phyloP scores from a whole-genome alignment of 2,329 filamentous ascomycete genomes.

The Claviceps africana region DNA sequence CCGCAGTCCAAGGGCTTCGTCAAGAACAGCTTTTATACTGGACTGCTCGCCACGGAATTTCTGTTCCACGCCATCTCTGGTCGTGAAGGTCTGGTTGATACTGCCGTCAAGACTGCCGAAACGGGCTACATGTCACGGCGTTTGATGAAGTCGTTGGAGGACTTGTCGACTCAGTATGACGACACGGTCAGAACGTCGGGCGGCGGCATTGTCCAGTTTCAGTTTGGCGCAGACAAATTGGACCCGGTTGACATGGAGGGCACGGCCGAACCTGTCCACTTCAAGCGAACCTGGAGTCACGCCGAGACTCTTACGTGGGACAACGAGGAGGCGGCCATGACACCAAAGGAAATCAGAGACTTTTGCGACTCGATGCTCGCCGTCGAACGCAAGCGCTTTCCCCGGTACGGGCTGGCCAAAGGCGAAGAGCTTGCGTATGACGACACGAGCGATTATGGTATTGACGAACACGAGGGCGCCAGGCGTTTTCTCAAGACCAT shows the following conservation, averaged over 20 bases:
- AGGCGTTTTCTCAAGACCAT: constrained; percentile 72
- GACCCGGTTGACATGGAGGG: constrained; percentile 98
- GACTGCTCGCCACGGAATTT: constrained; percentile 80
- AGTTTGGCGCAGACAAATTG: constrained; percentile 89
- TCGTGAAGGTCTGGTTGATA: constrained; percentile 96
- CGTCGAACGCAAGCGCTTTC: constrained; percentile 51
- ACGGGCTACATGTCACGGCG: constrained; percentile 98
- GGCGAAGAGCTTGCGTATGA: constrained; percentile 52
- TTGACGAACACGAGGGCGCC: constrained; percentile 71
- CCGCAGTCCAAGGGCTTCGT: constrained; percentile 97
- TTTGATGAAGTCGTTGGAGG: constrained; percentile 94
- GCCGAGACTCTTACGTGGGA: constrained; percentile 62
- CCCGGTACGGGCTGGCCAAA: constrained; percentile 23
- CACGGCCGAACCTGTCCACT: constrained; percentile 79
- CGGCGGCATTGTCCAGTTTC: constrained; percentile 84
- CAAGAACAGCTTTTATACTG: constrained; percentile 91
- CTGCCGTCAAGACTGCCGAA: constrained; percentile 95
- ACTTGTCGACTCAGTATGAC: constrained; percentile 86
- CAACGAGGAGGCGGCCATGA: constrained; percentile 58
- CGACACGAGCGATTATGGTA: constrained; percentile 51
- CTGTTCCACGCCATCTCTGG: constrained; percentile 97
- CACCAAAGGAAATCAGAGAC: constrained; percentile 57
- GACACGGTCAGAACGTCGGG: constrained; percentile 86
- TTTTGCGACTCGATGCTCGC: constrained; percentile 56
- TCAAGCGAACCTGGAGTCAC: constrained; percentile 81